A percentile compares a stretch with the other conserved stretches of the same genome.
Conservation (phyloP, 371 early-diverging fungal species). For the Mucor piriformis region DNA sequence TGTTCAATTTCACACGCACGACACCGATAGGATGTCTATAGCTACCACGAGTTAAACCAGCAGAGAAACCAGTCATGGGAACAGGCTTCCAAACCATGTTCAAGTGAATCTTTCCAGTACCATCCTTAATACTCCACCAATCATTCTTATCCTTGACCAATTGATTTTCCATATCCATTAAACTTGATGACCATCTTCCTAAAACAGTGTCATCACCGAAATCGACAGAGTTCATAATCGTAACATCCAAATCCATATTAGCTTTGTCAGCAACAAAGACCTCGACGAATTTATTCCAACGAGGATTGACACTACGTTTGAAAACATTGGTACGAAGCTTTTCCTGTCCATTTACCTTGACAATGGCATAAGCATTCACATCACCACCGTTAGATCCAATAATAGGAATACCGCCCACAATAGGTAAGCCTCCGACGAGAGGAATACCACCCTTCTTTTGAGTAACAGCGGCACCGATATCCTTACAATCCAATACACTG, state of each 20-base stretch:
- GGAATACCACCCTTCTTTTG: conserved; percentile 28
- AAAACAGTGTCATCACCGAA: conserved; percentile 29
- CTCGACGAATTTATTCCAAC: conserved; percentile 43
- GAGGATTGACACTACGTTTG: conserved; percentile 44
- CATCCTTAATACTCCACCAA: conserved; percentile 43
- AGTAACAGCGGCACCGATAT: conserved; percentile 25
- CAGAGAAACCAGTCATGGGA: conserved; percentile 38
- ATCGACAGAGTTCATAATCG: conserved; percentile 27
- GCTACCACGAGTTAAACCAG: conserved; percentile 32
- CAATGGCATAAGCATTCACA: conserved; percentile 41
- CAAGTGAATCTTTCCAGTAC: conserved; percentile 47
- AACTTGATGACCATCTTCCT: conserved; percentile 26
- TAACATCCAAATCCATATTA: conserved; percentile 19
- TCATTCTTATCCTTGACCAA: conserved; percentile 39
- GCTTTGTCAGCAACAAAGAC: conserved; percentile 33
- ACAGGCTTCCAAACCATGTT: conserved; percentile 51
- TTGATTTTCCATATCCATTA: conserved; percentile 27
- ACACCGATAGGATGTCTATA: conserved; percentile 75
- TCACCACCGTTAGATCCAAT: conserved; percentile 16
- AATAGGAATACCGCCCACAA: conserved; percentile 26
- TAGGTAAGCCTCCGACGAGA: conserved; percentile 25
- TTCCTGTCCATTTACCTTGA: conserved; percentile 36
- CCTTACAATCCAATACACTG: conserved; percentile 43
- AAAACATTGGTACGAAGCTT: conserved; percentile 31
- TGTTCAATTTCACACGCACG: conserved; percentile 66